Evolutionary conservation across 306 rosid genomes (phyloP).

Genomic region (Inga laurina): DNA sequence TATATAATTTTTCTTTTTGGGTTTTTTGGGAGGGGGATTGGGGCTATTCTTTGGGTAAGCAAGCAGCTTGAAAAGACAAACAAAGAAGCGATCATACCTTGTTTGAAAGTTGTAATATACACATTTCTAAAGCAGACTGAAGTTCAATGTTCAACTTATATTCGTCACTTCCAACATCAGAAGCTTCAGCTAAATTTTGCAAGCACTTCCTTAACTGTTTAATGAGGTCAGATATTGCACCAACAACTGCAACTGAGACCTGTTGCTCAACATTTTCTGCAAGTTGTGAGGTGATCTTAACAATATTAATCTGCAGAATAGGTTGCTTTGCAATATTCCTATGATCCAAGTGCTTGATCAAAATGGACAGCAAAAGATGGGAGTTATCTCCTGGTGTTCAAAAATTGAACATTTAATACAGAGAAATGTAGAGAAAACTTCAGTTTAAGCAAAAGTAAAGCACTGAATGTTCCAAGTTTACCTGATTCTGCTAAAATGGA

Average conservation of each 20-base stretch:
- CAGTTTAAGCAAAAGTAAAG: background rate
- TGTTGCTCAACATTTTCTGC: constrained; percentile 72
- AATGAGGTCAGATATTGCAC: constrained; percentile 85
- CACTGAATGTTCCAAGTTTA: constrained; percentile 36
- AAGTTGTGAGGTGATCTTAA: constrained; percentile 63
- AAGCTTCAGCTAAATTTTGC: constrained; percentile 66
- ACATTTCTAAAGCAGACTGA: constrained; percentile 70
- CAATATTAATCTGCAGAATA: constrained; percentile 63
- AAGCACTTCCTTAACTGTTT: constrained; percentile 86
- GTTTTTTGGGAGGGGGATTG: background rate
- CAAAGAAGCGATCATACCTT: constrained; percentile 57
- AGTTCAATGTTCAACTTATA: constrained; percentile 61
- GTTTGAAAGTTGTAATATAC: constrained; percentile 72
- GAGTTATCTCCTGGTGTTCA: constrained; percentile 83
- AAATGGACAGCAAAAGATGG: constrained; percentile 73
- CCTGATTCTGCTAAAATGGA: constrained; percentile 86
- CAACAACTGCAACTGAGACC: constrained; percentile 66
- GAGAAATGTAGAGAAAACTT: constrained; percentile 25
- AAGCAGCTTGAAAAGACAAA: constrained; percentile 16
- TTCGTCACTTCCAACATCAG: constrained; percentile 43
- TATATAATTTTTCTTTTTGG: background rate
- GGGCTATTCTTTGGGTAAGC: constrained; percentile 8
- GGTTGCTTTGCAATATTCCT: constrained; percentile 76
- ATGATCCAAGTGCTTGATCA: constrained; percentile 99
- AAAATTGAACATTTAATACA: constrained; percentile 25